A percentile compares a stretch with the other conserved stretches of the same genome.
phyloP scores from a whole-genome alignment of 2,329 filamentous ascomycete species.

The Hymenoscyphus fructigenus region DNA sequence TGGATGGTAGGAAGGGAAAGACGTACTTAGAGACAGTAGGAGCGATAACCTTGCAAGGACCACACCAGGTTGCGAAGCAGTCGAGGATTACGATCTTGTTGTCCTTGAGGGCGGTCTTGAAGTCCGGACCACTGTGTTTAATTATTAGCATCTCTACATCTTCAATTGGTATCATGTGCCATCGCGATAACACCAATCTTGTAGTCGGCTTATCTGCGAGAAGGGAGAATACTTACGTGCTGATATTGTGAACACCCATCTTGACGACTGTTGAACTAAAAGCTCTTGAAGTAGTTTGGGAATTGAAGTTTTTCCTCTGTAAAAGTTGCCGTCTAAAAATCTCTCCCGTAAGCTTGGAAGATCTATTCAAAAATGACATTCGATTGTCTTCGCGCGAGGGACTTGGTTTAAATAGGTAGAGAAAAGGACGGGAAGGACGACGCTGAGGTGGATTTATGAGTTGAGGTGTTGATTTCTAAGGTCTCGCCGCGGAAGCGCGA shows the following conservation, averaged over 20 bases:
- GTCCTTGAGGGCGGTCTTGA: slow-evolving; percentile 51
- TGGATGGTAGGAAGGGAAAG: too few species aligned
- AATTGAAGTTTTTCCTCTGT: not conserved
- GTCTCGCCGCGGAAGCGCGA: not conserved
- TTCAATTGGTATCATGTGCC: not conserved
- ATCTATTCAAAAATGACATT: slow-evolving; percentile 25
- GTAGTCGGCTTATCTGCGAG: not conserved
- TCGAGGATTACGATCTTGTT: slow-evolving; percentile 74
- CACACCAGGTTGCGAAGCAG: slow-evolving; percentile 89
- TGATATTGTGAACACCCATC: slow-evolving; percentile 47
- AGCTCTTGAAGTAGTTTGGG: slow-evolving; percentile 11
- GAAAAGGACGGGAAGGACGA: not conserved
- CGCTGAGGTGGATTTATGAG: not conserved
- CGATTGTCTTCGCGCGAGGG: not conserved
- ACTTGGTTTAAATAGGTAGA: not conserved
- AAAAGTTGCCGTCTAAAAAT: not conserved
- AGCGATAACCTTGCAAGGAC: slow-evolving; percentile 88
- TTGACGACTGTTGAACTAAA: slow-evolving; percentile 43
- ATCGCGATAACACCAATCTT: not conserved
- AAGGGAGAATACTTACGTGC: slow-evolving; percentile 36
- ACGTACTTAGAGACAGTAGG: slow-evolving; percentile 66
- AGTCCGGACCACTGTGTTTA: slow-evolving; percentile 55
- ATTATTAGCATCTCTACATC: slow-evolving; percentile 26
- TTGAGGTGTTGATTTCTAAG: slow-evolving; percentile 21
- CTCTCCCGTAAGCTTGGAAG: slow-evolving; percentile 17